Percentiles rank a stretch among this genome's conserved stretches.
Conservation (phyloP, 306 rosid genomes). For the Arachis stenosperma region DNA sequence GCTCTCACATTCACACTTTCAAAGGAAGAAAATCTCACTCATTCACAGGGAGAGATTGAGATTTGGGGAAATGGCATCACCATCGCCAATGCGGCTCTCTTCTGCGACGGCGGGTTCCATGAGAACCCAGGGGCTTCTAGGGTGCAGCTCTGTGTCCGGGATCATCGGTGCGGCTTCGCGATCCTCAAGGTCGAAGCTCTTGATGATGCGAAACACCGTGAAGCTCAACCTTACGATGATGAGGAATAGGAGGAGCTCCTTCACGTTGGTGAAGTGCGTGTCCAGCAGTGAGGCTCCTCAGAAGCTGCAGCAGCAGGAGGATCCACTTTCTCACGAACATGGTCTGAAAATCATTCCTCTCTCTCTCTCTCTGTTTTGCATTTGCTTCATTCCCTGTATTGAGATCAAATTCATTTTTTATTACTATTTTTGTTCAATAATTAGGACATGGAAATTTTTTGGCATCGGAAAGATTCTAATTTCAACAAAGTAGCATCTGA, state of each 20-base stretch:
- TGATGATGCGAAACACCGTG: slow-evolving; percentile 45
- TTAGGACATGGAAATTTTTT: background rate
- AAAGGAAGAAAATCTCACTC: background rate
- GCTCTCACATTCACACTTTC: background rate
- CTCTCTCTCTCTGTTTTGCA: background rate
- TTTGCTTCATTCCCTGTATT: slow-evolving; percentile 1
- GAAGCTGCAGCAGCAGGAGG: slow-evolving; percentile 58
- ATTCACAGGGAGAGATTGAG: slow-evolving; percentile 20
- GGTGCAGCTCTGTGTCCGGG: slow-evolving; percentile 48
- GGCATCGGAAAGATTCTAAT: background rate
- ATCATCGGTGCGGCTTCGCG: slow-evolving; percentile 45
- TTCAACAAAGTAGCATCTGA: too few relatives aligned
- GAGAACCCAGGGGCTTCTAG: slow-evolving; percentile 42
- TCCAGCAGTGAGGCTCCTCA: slow-evolving; percentile 56
- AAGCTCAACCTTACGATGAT: slow-evolving; percentile 17
- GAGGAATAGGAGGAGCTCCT: slow-evolving; percentile 46
- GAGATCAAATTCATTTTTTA: slow-evolving; percentile 7
- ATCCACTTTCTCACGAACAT: slow-evolving; percentile 53
- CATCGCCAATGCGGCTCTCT: slow-evolving; percentile 63
- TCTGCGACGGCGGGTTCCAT: slow-evolving; percentile 42
- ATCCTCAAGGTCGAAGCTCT: slow-evolving; percentile 48
- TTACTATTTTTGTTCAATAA: background rate
- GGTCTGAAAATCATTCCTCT: slow-evolving; percentile 45
- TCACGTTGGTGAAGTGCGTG: slow-evolving; percentile 50
- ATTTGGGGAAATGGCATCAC: slow-evolving; percentile 57